A percentile compares a stretch with the other conserved stretches of the same genome.
Evolutionary conservation across 495 filamentous ascomycete species (phyloP).

Genomic region (Ascobolus immersus): DNA sequence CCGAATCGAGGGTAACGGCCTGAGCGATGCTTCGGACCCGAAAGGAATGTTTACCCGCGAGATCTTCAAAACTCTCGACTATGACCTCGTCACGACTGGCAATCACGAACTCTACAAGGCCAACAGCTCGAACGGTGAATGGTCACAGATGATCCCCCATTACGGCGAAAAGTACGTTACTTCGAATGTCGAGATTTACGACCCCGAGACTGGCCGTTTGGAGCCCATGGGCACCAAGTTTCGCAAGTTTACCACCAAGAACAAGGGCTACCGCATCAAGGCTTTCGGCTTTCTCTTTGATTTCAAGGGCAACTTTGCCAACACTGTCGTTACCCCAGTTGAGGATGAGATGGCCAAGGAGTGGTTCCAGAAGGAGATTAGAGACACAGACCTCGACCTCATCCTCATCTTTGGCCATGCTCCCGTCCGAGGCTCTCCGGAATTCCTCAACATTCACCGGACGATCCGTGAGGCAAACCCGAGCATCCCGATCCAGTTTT

Average conservation of each 20-base stretch:
- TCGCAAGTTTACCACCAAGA: conserved; percentile 70
- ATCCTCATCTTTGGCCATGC: conserved; percentile 79
- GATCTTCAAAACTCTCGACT: conserved; percentile 53
- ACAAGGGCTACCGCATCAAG: conserved; percentile 55
- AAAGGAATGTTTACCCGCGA: conserved; percentile 70
- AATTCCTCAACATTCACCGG: conserved; percentile 50
- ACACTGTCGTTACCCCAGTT: conserved; percentile 54
- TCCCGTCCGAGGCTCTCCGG: conserved; percentile 40
- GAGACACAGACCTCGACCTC: conserved; percentile 53
- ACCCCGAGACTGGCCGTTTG: conserved; percentile 37
- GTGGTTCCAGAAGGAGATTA: conserved; percentile 77
- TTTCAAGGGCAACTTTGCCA: conserved; percentile 69
- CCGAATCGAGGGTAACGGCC: conserved; percentile 61
- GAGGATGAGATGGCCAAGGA: conserved; percentile 50
- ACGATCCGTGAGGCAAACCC: conserved; percentile 53
- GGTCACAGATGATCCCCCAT: conserved; percentile 48
- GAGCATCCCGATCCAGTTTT: conserved; percentile 72
- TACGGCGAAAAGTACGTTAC: conserved; percentile 39
- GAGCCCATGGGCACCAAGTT: conserved; percentile 60
- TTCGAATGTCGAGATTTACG: conserved; percentile 76
- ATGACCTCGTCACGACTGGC: conserved; percentile 69
- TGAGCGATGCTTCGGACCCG: conserved; percentile 77
- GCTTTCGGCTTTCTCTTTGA: conserved; percentile 89
- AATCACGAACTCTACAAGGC: conserved; percentile 88
- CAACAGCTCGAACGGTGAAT: conserved; percentile 51